These are phyloP conservation scores for Annulohypoxylon nitens DNA, from an alignment of 495 filamentous ascomycete species.

Conservation along the genomic window DNA sequence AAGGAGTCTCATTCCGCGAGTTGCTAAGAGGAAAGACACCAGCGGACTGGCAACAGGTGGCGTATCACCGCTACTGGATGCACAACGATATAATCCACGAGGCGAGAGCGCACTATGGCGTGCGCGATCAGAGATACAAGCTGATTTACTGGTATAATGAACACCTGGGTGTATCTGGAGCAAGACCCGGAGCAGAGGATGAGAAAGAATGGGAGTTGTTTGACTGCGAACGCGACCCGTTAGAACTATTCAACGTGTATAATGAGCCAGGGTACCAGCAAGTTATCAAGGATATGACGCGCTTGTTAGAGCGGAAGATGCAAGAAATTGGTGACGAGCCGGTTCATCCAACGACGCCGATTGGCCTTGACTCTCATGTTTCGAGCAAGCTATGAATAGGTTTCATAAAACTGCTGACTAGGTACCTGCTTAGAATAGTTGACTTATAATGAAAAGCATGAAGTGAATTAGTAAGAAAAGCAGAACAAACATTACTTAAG, in stretches of 20 bases:
- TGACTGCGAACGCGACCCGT: conserved; percentile 58
- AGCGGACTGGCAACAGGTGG: conserved; percentile 58
- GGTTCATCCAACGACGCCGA: conserved; percentile 48
- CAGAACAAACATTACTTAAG: too few species aligned
- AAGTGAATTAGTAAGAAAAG: too few species aligned
- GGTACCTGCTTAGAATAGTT: neutral
- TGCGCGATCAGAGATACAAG: conserved; percentile 60
- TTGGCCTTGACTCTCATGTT: neutral
- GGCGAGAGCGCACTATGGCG: conserved; percentile 59
- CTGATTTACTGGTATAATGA: conserved; percentile 64
- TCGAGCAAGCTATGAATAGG: neutral
- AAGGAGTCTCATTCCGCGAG: conserved; percentile 54
- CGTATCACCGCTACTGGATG: conserved; percentile 65
- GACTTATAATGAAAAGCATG: too few species aligned
- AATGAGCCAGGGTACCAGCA: conserved; percentile 51
- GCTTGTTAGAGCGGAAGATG: conserved; percentile 58
- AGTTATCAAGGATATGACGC: conserved; percentile 54
- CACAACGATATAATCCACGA: conserved; percentile 58
- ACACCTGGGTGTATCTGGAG: conserved; percentile 54
- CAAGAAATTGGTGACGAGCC: conserved; percentile 58
- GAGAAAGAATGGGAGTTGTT: conserved; percentile 61
- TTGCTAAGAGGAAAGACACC: conserved; percentile 51
- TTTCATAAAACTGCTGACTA: neutral
- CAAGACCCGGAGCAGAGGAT: conserved; percentile 52
- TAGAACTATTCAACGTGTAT: conserved; percentile 62